Evolutionary conservation across 1,139 yeast genomes (phyloP), one percentile per base, ranked within the genome.

Genomic region (Zygosaccharomyces sapae): DNA sequence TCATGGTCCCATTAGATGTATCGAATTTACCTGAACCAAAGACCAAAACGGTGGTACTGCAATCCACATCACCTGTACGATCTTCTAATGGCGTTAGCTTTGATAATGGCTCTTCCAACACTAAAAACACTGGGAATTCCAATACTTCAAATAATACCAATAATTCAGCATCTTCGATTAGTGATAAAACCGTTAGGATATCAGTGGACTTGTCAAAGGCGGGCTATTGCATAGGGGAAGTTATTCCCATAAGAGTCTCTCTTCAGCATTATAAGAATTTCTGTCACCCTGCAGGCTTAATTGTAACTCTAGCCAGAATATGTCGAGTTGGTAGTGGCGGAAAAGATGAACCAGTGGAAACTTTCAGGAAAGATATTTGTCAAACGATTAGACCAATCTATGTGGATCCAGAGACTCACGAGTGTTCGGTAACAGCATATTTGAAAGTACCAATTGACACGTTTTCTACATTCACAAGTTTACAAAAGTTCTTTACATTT

Each of bases 391-490:
- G 86, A 0, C 96, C 96, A 0, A 68, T 89, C 10, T 83, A 80
- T 54, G 80, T 87, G 18, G 90, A 87, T 60, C 90, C 94, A 0
- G 70, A 63, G 5, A 75, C 84, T 0, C 71, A 81, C 39, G 69
- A 73, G 30, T 75, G 82, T 29, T 83, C 78, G 37, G 74, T 83
- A 4, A 77, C 78, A 34, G 79, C 90, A 1, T 77, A 79, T 41
- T 67, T 89, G 20, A 72, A 83, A 52, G 81, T 89, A 0, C 96
- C 97, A 0, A 79, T 86, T 0, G 96, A 89, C 57, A 81, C 87
- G 0, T 87, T 89, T 62, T 95, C 96, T 0, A 86, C 96, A 0
- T 84, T 88, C n/a, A 75, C 78, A 35, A 86, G 86, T 1, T 80
- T 87, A 50, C 52, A 53, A 40, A 82, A 81, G 1, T 69, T 83